Evolutionary conservation across 768 basidiomycete genomes (phyloP).

Genomic region (Cubamyces sp.): DNA sequence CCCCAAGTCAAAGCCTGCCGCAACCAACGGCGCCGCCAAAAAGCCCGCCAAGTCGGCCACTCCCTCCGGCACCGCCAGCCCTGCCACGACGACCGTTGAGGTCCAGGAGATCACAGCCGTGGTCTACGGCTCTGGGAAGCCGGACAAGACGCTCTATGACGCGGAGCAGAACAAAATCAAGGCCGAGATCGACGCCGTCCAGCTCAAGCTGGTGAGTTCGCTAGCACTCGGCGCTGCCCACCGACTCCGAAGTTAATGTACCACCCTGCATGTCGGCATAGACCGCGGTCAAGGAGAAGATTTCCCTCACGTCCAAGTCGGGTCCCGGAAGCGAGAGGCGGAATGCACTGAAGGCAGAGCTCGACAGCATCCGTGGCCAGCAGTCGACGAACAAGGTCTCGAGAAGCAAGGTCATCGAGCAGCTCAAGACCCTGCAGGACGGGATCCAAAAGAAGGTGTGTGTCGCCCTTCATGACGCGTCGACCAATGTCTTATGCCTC

Average conservation of each 20-base stretch:
- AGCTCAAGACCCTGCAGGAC: slow-evolving; percentile 81
- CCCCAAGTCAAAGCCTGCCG: slow-evolving; percentile 58
- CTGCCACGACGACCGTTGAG: slow-evolving; percentile 36
- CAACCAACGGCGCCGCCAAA: slow-evolving; percentile 44
- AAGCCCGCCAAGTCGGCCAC: slow-evolving; percentile 41
- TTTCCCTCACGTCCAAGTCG: slow-evolving; percentile 61
- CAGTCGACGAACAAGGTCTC: slow-evolving; percentile 79
- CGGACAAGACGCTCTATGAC: slow-evolving; percentile 86
- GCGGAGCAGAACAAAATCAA: slow-evolving; percentile 84
- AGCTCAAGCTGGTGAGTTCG: slow-evolving; percentile 74
- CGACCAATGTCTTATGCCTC: neutral
- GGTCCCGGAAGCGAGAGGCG: slow-evolving; percentile 73
- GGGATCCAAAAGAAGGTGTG: slow-evolving; percentile 80
- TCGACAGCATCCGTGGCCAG: slow-evolving; percentile 75
- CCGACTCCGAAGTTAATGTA: slow-evolving; percentile 5
- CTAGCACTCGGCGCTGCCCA: neutral
- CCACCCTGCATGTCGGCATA: slow-evolving; percentile 38
- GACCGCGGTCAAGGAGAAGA: slow-evolving; percentile 77
- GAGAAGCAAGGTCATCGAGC: slow-evolving; percentile 72
- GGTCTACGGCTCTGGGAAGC: slow-evolving; percentile 54
- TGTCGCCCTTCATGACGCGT: neutral
- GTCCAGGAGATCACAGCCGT: slow-evolving; percentile 22
- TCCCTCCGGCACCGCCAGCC: slow-evolving; percentile 43
- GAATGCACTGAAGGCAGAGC: slow-evolving; percentile 72
- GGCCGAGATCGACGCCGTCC: slow-evolving; percentile 80